Evolutionary conservation across 805 yeast species (phyloP).

Genomic region (Ascoidea rubescens): DNA sequence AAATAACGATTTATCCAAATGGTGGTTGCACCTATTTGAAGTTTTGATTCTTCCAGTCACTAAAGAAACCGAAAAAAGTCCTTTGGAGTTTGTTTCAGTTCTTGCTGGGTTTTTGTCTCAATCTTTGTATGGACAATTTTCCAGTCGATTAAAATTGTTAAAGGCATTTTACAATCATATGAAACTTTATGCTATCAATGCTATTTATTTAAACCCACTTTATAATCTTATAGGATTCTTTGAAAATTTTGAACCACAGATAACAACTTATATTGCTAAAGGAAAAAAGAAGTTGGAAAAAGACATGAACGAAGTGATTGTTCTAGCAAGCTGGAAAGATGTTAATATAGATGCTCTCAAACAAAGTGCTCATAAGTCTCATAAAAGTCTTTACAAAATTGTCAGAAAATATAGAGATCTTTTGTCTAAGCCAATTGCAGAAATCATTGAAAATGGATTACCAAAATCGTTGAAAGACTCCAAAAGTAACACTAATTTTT

Average conservation of each 20-base stretch:
- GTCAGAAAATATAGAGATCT: constrained; percentile 68
- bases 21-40: constrained; percentile 92
- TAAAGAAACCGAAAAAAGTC: constrained; percentile 20
- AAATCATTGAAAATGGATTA: constrained; percentile 51
- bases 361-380: constrained; percentile 87
- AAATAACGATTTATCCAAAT: constrained; percentile 44
- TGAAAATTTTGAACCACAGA: constrained; percentile 40
- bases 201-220: constrained; percentile 26
- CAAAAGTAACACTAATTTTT: constrained; percentile 2
- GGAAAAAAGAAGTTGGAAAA: constrained; percentile 52
- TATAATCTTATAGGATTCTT: constrained; percentile 50
- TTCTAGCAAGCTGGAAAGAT: constrained; percentile 95
- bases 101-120: constrained; percentile 65
- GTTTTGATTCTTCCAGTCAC: constrained; percentile 41
- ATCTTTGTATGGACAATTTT: constrained; percentile 65
- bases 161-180: constrained; percentile 51
- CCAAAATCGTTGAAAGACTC: constrained; percentile 12
- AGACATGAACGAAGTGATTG: constrained; percentile 70
- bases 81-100: constrained; percentile 30
- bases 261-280: constrained; percentile 29
- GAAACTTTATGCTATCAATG: constrained; percentile 15
- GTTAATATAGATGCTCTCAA: constrained; percentile 86
- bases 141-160: constrained; percentile 42
- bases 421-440: constrained; percentile 34
- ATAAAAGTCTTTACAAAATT: constrained; percentile 66